These are phyloP conservation scores for Cytidiella melzeri DNA, from an alignment of 768 basidiomycete genomes.

Conservation along the genomic window DNA sequence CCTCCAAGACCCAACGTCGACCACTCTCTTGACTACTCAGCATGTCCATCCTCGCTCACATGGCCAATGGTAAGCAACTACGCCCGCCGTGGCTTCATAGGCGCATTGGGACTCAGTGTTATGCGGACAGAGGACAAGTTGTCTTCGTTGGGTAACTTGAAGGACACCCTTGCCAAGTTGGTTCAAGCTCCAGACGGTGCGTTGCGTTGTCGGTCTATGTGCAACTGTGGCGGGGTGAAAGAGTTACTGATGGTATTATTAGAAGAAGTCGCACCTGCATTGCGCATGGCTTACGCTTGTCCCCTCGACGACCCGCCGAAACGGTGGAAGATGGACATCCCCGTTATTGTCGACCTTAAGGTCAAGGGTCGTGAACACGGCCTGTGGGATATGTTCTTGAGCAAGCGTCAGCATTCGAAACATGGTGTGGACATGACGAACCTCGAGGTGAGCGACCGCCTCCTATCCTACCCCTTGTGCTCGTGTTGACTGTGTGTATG, in stretches of 20 bases:
- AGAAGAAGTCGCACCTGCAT: constrained; percentile 84
- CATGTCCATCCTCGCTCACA: constrained; percentile 77
- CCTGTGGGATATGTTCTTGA: constrained; percentile 96
- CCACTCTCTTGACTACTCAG: constrained; percentile 64
- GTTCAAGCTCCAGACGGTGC: constrained; percentile 79
- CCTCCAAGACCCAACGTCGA: too few species aligned
- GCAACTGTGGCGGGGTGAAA: too few species aligned
- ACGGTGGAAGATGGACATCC: constrained; percentile 83
- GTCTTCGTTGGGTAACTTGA: constrained; percentile 81
- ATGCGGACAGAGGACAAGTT: constrained; percentile 85
- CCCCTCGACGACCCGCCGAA: constrained; percentile 66
- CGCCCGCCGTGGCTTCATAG: too few species aligned
- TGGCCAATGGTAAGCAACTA: constrained; percentile 81
- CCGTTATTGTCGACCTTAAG: constrained; percentile 81
- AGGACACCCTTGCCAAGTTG: constrained; percentile 79
- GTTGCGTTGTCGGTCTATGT: too few species aligned
- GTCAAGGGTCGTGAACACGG: constrained; percentile 81
- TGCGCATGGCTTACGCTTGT: constrained; percentile 72
- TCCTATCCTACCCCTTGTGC: neutral
- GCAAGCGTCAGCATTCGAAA: constrained; percentile 88
- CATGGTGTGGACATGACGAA: constrained; percentile 88
- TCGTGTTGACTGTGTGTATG: neutral
- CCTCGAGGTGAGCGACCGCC: constrained; percentile 65
- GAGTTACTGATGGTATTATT: too few species aligned
- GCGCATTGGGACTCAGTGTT: too few species aligned